These are phyloP conservation scores for Durusdinium trenchii DNA, from an alignment of 73 alveolate genomes.

Conservation along the genomic window DNA sequence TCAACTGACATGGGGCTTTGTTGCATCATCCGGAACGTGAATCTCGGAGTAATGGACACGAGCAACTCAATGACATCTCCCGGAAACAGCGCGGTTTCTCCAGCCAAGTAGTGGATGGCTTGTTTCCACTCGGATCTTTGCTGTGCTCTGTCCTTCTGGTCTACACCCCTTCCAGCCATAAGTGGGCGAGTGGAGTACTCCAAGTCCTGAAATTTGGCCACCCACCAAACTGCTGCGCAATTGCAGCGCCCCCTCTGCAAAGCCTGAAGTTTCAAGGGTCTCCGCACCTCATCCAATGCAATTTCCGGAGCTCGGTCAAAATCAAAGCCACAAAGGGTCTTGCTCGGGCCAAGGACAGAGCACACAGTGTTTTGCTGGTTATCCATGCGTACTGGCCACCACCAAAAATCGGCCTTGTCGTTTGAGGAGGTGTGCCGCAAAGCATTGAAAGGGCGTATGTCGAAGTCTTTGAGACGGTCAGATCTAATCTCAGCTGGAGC, in stretches of 20 bases:
- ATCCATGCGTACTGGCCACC: conserved; percentile 92
- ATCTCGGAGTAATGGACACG: conserved; percentile 84
- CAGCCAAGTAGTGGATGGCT: conserved; percentile 78
- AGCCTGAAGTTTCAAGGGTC: conserved; percentile 90
- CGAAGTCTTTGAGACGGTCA: conserved; percentile 67
- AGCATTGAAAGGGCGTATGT: conserved; percentile 64
- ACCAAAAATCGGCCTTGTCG: conserved; percentile 86
- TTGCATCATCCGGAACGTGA: conserved; percentile 92
- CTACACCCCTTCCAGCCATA: neutral
- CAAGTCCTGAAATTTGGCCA: conserved; percentile 24
- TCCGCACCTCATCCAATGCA: conserved; percentile 61
- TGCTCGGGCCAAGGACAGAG: conserved; percentile 52
- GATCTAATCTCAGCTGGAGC: conserved; percentile 75
- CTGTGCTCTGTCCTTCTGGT: neutral
- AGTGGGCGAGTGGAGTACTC: conserved; percentile 76
- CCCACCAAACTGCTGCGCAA: conserved; percentile 80
- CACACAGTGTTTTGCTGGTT: conserved; percentile 73
- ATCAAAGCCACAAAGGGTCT: conserved; percentile 86
- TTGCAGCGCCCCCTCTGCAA: conserved; percentile 83
- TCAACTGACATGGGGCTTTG: conserved; percentile 46
- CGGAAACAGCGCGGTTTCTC: conserved; percentile 52
- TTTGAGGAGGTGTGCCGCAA: conserved; percentile 80
- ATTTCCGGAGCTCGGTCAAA: conserved; percentile 69
- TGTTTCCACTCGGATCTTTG: conserved; percentile 73
- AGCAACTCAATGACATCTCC: conserved; percentile 55